These are phyloP conservation scores for Gossypium thurberi DNA, from an alignment of 345 rosid genomes.

Conservation along the genomic window DNA sequence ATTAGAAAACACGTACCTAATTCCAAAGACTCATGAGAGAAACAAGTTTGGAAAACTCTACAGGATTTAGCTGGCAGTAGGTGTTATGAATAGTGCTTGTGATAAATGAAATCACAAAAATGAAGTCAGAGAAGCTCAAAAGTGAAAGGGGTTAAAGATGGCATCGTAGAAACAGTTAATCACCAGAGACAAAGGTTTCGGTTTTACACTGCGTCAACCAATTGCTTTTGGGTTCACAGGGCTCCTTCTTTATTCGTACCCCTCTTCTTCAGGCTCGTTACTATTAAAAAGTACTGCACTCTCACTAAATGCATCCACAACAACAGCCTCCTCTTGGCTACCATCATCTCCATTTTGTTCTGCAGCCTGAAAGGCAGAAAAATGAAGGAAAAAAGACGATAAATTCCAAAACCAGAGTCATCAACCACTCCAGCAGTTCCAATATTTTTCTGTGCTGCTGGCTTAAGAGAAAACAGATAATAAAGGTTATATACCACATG, in stretches of 20 bases:
- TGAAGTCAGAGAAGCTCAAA: background rate
- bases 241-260: slow-evolving; percentile 95
- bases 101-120: background rate
- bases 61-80: background rate
- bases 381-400: background rate
- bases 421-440: background rate
- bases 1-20: background rate
- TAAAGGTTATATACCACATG: slow-evolving; percentile 49
- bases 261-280: slow-evolving; percentile 92
- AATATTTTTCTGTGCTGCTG: background rate
- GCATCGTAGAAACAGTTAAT: slow-evolving; percentile 72
- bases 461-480: background rate
- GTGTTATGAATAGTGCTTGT: slow-evolving; percentile 1
- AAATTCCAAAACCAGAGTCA: background rate
- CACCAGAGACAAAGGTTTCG: slow-evolving; percentile 89
- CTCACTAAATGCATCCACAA: slow-evolving; percentile 73
- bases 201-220: slow-evolving; percentile 77
- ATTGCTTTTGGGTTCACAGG: slow-evolving; percentile 85
- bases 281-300: slow-evolving; percentile 89
- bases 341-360: slow-evolving; percentile 68
- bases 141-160: slow-evolving; percentile 44
- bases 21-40: background rate
- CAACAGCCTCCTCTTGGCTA: slow-evolving; percentile 72
- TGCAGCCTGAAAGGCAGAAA: slow-evolving; percentile 27
- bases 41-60: background rate